A percentile compares a stretch with the other conserved stretches of the same genome.
These are phyloP conservation scores for Penicillium sumatraense DNA, from an alignment of 2,329 filamentous ascomycete species.

Conservation along the genomic window DNA sequence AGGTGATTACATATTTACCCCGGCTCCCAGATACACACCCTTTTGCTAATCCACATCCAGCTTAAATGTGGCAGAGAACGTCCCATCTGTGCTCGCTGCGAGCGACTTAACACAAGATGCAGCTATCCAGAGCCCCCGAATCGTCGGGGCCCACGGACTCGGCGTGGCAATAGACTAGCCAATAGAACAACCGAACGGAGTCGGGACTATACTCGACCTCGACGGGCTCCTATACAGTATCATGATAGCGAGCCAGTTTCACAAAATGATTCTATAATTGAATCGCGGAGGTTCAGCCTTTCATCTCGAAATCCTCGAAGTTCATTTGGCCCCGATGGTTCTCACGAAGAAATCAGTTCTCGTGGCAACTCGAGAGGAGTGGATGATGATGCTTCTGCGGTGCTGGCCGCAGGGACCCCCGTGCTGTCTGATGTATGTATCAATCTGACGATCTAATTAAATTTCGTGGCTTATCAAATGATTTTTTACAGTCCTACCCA, in stretches of 20 bases:
- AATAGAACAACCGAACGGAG: background rate
- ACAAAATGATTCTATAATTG: too few species aligned
- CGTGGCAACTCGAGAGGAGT: too few species aligned
- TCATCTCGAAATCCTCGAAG: too few species aligned
- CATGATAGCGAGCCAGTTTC: background rate
- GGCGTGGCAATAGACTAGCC: background rate
- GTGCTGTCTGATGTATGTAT: slow-evolving; percentile 1
- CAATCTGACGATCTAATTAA: background rate
- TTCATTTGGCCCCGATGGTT: too few species aligned
- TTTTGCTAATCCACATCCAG: background rate
- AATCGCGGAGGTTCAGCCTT: too few species aligned
- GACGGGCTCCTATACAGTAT: background rate
- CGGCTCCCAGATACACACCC: background rate
- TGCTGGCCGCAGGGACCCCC: background rate
- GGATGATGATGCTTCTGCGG: background rate
- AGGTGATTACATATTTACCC: slow-evolving; percentile 1
- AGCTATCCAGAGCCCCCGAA: background rate
- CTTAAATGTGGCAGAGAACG: slow-evolving; percentile 2
- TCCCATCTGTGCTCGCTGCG: background rate
- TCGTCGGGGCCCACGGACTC: background rate
- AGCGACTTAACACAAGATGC: background rate
- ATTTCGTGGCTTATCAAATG: too few species aligned
- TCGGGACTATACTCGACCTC: background rate
- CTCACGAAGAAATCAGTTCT: too few species aligned
- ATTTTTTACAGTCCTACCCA: background rate